Conservation (phyloP, 306 rosid species). For the Trifolium dubium region DNA sequence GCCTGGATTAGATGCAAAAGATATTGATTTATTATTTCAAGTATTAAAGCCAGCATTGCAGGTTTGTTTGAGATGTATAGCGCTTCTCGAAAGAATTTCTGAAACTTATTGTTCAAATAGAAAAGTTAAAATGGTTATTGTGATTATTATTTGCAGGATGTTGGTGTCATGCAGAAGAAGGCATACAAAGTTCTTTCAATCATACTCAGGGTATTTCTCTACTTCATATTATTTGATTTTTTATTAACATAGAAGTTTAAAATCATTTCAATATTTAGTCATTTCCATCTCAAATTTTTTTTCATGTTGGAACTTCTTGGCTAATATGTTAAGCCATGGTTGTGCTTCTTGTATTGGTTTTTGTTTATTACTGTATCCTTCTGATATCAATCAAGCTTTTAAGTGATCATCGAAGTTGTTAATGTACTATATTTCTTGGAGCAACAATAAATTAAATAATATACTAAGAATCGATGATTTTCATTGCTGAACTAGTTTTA, state of each 20-base stretch:
- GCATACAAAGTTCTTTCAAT: constrained; percentile 86
- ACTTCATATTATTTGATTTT: constrained; percentile 32
- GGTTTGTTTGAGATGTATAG: constrained; percentile 52
- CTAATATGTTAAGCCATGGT: constrained; percentile 12
- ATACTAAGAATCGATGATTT: background rate
- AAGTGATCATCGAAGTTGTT: constrained; percentile 1
- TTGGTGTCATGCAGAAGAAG: constrained; percentile 83
- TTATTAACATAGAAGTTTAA: background rate
- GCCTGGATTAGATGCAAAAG: constrained; percentile 68
- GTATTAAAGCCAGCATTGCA: constrained; percentile 73
- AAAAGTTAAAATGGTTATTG: constrained; percentile 27
- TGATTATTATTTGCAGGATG: constrained; percentile 66
- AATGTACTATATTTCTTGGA: constrained; percentile 7
- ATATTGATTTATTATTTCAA: constrained; percentile 58
- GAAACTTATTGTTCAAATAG: background rate
- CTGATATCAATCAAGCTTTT: constrained; percentile 22
- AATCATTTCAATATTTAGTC: background rate
- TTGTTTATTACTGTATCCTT: background rate
- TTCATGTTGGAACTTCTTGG: background rate
- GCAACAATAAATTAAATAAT: background rate
- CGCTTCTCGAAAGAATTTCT: constrained; percentile 21
- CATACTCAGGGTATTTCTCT: constrained; percentile 68
- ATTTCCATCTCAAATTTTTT: background rate
- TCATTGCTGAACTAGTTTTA: constrained; percentile 1
- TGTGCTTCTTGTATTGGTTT: constrained; percentile 20